Percentiles rank a stretch among this genome's conserved stretches.
Evolutionary conservation across 1,139 yeast species (phyloP).

Genomic region (Pichia sp.): DNA sequence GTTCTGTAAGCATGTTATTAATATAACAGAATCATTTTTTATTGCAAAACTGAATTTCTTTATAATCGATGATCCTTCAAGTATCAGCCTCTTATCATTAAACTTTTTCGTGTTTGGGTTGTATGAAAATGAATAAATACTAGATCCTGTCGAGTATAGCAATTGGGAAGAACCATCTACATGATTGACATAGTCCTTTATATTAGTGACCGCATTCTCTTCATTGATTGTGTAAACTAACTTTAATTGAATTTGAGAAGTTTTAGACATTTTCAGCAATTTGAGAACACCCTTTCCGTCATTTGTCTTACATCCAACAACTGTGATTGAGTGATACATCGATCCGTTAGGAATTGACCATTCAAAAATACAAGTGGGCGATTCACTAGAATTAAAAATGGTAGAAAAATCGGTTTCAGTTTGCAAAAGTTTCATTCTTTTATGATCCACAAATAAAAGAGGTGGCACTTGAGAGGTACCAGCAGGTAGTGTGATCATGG

Average conservation of each 20-base stretch:
- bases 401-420: slow-evolving; percentile 14
- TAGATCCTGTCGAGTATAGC: neutral
- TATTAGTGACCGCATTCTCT: neutral
- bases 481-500: slow-evolving; percentile 1
- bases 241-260: neutral
- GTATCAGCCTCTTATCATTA: neutral
- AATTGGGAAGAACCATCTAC: neutral
- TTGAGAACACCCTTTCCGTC: slow-evolving; percentile 34
- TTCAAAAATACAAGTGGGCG: slow-evolving; percentile 32
- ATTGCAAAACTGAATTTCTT: neutral
- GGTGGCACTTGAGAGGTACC: neutral
- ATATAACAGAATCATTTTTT: neutral
- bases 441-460: slow-evolving; percentile 23
- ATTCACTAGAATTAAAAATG: slow-evolving; percentile 33
- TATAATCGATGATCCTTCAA: neutral
- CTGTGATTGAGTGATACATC: slow-evolving; percentile 27
- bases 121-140: neutral
- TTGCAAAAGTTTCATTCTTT: slow-evolving; percentile 18
- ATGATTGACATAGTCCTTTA: neutral
- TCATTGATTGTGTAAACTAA: neutral
- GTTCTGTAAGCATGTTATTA: neutral
- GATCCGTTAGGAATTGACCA: slow-evolving; percentile 31
- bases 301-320: slow-evolving; percentile 35
- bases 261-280: slow-evolving; percentile 36
- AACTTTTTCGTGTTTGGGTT: neutral